phyloP scores from a whole-genome alignment of 2,329 filamentous ascomycete species.

The Monosporascus cannonballus region DNA sequence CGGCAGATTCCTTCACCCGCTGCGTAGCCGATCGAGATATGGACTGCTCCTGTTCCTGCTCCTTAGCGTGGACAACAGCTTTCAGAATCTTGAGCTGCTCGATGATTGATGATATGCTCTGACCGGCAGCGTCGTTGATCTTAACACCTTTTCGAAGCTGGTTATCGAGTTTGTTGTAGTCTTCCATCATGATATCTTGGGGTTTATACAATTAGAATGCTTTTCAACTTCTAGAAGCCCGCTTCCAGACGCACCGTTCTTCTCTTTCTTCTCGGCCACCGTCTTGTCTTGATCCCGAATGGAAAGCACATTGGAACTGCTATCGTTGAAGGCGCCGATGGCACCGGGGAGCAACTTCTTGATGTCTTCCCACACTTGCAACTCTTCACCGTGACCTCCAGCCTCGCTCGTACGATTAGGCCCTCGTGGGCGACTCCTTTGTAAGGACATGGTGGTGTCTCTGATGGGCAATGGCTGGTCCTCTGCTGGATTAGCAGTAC shows the following conservation, averaged over 20 bases:
- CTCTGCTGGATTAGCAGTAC: neutral
- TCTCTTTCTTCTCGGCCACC: slow-evolving; percentile 30
- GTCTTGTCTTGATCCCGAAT: slow-evolving; percentile 34
- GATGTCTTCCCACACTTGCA: slow-evolving; percentile 33
- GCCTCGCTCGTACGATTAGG: slow-evolving; percentile 32
- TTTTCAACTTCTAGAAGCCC: slow-evolving; percentile 22
- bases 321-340: slow-evolving; percentile 32
- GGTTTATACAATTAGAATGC: slow-evolving; percentile 20
- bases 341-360: slow-evolving; percentile 31
- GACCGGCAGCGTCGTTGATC: slow-evolving; percentile 20
- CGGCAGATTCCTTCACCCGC: slow-evolving; percentile 21
- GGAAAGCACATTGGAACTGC: slow-evolving; percentile 30
- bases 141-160: slow-evolving; percentile 28
- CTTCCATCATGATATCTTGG: slow-evolving; percentile 21
- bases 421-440: slow-evolving; percentile 25
- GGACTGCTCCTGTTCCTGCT: slow-evolving; percentile 28
- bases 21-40: slow-evolving; percentile 19
- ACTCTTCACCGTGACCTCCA: slow-evolving; percentile 35
- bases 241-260: slow-evolving; percentile 21
- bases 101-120: slow-evolving; percentile 26
- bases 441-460: slow-evolving; percentile 20
- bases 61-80: slow-evolving; percentile 35
- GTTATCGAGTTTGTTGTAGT: slow-evolving; percentile 28
- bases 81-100: slow-evolving; percentile 33
- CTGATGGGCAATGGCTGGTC: neutral